Conservation (phyloP, 345 rosid species). For the Corchorus olitorius region DNA sequence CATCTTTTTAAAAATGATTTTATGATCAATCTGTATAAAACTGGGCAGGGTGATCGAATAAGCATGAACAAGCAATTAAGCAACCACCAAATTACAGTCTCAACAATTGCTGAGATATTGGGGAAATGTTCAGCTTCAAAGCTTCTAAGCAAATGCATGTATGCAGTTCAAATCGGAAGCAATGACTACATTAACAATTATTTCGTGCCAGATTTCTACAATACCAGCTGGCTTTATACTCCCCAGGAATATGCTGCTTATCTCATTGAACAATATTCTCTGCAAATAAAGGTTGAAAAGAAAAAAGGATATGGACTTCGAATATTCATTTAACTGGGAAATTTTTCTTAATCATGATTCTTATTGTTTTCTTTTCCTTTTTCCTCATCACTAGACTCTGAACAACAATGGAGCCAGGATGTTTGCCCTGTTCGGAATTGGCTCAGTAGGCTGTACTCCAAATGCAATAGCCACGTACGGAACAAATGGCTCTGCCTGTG, state of each 20-base stretch:
- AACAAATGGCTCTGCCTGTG: slow-evolving; percentile 31
- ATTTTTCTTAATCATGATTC: neutral
- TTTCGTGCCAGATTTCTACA: slow-evolving; percentile 37
- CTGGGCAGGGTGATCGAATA: slow-evolving; percentile 46
- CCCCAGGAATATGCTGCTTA: neutral
- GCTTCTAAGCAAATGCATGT: slow-evolving; percentile 39
- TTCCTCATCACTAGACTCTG: slow-evolving; percentile 11
- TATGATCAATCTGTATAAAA: neutral
- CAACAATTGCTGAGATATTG: slow-evolving; percentile 13
- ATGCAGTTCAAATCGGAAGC: slow-evolving; percentile 46
- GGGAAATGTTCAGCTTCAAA: slow-evolving; percentile 23
- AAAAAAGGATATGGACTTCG: neutral
- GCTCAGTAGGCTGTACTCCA: slow-evolving; percentile 44
- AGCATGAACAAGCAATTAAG: slow-evolving; percentile 40
- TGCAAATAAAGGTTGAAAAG: neutral
- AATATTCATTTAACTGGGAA: neutral
- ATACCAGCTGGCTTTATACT: slow-evolving; percentile 12
- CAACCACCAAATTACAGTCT: slow-evolving; percentile 41
- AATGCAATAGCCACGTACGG: slow-evolving; percentile 23
- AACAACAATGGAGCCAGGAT: slow-evolving; percentile 37
- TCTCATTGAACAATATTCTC: slow-evolving; percentile 13
- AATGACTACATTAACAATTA: slow-evolving; percentile 60
- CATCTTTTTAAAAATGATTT: neutral
- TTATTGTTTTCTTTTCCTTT: neutral
- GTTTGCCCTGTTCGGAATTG: slow-evolving; percentile 41